Base-by-base conservation (phyloP, 805 yeast species). In the Blastobotrys attinorum region DNA sequence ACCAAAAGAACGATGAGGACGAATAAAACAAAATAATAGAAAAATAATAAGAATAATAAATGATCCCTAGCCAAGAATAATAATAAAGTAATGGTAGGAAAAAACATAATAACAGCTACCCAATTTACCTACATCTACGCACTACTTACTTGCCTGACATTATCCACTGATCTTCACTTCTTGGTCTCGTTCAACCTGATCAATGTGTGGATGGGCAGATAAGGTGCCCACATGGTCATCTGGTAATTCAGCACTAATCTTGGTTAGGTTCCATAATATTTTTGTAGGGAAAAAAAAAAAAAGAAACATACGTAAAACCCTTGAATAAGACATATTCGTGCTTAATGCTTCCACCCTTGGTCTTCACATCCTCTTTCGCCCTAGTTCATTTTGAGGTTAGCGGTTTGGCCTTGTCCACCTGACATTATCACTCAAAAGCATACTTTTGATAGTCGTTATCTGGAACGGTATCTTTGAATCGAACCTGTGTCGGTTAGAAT, bases 281-380 rank as follows among this genome's bases (percentile, higher is more conserved):
- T n/a, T 13, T 20, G 16, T 17, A 29, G 11, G 15, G 11, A 25
- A 25, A 25, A 25, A 25, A 25, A 25, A 25, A 25, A 8, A 25
- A 25, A 25, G 29, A 31, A 31, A 42, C 52, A 29, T 46, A 45
- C 48, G 60, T 52, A 52, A 61, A 61, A 32, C 64, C 66, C 55
- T 60, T 60, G 53, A 61, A 61, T 20, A 61, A 54, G 15, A 65
- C 51, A 51, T 61, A 61, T 37, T 59, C 49, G 44, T 60, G 64
- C 17, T 52, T 37, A 39, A 61, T 47, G 17, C 54, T 48, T 41
- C 65, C 55, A 4, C 56, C 56, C 16, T 40, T 32, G n/a, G 47
- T 35, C 42, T 50, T 51, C 43, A 52, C 36, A 18, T 48, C 46
- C 6, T 50, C 51, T 22, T 46, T 39, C 8, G 51, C 56, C 39